These are phyloP conservation scores for Penicillium alfredii DNA, from an alignment of 495 filamentous ascomycete species.

Conservation along the genomic window DNA sequence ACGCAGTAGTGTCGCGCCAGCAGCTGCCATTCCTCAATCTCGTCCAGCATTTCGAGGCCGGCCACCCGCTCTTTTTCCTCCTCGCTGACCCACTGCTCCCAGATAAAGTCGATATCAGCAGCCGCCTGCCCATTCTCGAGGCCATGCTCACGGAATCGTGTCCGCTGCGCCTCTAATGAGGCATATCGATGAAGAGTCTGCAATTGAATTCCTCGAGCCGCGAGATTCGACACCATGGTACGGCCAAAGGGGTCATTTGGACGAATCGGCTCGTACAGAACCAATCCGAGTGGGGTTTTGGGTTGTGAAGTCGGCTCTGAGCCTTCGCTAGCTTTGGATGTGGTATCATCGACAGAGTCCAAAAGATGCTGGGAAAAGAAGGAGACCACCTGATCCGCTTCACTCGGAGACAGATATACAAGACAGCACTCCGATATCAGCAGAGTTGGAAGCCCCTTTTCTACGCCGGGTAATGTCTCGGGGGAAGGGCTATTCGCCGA, in stretches of 20 bases:
- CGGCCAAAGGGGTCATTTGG: constrained; percentile 79
- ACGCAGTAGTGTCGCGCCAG: constrained; percentile 87
- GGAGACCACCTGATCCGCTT: constrained; percentile 57
- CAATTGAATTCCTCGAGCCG: constrained; percentile 73
- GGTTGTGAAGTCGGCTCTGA: background rate
- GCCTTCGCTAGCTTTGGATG: background rate
- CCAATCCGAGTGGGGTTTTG: constrained; percentile 48
- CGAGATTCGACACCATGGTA: constrained; percentile 88
- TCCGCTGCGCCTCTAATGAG: constrained; percentile 56
- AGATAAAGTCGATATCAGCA: constrained; percentile 67
- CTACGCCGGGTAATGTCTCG: constrained; percentile 30
- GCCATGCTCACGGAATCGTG: constrained; percentile 56
- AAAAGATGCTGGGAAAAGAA: constrained; percentile 57
- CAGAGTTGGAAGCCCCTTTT: constrained; percentile 64
- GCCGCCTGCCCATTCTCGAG: constrained; percentile 52
- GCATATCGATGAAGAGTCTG: constrained; percentile 73
- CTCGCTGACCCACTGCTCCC: constrained; percentile 63
- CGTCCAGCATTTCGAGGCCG: constrained; percentile 80
- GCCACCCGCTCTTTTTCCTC: constrained; percentile 79
- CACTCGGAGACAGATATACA: constrained; percentile 66
- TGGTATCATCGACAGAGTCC: constrained; percentile 2
- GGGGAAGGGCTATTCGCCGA: constrained; percentile 14
- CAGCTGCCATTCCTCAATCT: constrained; percentile 91
- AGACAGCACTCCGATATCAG: constrained; percentile 92
- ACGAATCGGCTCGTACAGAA: constrained; percentile 86